These are phyloP conservation scores for Ogataea polymorpha DNA, from an alignment of 805 yeast genomes.

Conservation along the genomic window DNA sequence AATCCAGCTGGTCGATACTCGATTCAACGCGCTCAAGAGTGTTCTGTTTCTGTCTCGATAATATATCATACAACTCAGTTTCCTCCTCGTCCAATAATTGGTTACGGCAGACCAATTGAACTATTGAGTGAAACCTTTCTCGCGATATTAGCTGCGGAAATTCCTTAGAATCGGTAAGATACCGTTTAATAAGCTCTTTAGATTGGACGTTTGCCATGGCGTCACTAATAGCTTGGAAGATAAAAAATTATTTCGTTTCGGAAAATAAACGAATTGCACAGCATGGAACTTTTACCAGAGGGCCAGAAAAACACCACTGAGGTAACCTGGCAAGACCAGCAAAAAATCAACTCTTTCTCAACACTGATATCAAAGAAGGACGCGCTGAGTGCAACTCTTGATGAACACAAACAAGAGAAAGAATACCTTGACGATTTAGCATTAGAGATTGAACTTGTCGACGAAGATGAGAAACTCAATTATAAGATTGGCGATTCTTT, in stretches of 20 bases:
- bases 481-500: slow-evolving; percentile 83
- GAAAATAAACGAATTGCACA: background rate
- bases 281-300: slow-evolving; percentile 43
- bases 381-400: slow-evolving; percentile 46
- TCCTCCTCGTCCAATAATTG: slow-evolving; percentile 4
- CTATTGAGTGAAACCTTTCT: slow-evolving; percentile 16
- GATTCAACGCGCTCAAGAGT: slow-evolving; percentile 11
- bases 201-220: slow-evolving; percentile 14
- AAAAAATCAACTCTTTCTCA: slow-evolving; percentile 83
- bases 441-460: slow-evolving; percentile 81
- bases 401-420: slow-evolving; percentile 59
- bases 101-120: slow-evolving; percentile 10
- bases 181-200: slow-evolving; percentile 23
- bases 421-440: slow-evolving; percentile 86
- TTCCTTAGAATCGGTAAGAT: slow-evolving; percentile 22
- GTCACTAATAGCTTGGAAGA: background rate
- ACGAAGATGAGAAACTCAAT: slow-evolving; percentile 66
- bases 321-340: slow-evolving; percentile 83
- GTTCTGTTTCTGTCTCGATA: slow-evolving; percentile 17
- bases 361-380: slow-evolving; percentile 74
- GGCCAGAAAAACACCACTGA: slow-evolving; percentile 55
- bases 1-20: slow-evolving; percentile 12
- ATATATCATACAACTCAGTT: slow-evolving; percentile 15
- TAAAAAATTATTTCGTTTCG: background rate
- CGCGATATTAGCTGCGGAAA: slow-evolving; percentile 22